Percentiles rank a stretch among this genome's conserved stretches.
These are phyloP conservation scores for Musa balbisiana DNA, from an alignment of 202 grass and related monocot species.

Conservation along the genomic window DNA sequence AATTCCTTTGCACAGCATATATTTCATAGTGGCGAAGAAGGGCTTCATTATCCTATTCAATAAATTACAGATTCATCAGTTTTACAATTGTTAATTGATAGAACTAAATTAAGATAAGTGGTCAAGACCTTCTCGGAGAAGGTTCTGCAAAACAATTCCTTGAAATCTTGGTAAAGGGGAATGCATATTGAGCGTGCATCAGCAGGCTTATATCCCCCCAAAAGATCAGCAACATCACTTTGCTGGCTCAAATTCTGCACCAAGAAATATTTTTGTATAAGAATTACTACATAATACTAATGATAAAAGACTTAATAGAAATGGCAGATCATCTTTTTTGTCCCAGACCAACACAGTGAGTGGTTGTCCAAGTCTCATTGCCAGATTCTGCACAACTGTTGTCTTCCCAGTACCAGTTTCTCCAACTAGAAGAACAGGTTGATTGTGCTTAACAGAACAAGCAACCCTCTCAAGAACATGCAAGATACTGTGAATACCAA, in stretches of 20 bases:
- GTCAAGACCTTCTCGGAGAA: slow-evolving; percentile 52
- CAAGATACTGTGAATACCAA: slow-evolving; percentile 55
- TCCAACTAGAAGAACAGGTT: slow-evolving; percentile 96
- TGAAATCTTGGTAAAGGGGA: slow-evolving; percentile 86
- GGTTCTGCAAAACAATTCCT: slow-evolving; percentile 52
- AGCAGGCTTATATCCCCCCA: slow-evolving; percentile 84
- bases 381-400: slow-evolving; percentile 80
- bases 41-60: slow-evolving; percentile 54
- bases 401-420: slow-evolving; percentile 99
- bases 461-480: slow-evolving; percentile 81
- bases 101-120: slow-evolving; percentile 13
- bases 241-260: slow-evolving; percentile 93
- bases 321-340: slow-evolving; percentile 8
- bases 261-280: slow-evolving; percentile 12
- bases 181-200: slow-evolving; percentile 75
- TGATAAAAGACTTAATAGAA: neutral
- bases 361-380: slow-evolving; percentile 60
- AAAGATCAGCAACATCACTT: slow-evolving; percentile 94
- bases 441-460: slow-evolving; percentile 77
- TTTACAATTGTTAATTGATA: slow-evolving; percentile 14
- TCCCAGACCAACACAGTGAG: slow-evolving; percentile 77
- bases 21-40: slow-evolving; percentile 33
- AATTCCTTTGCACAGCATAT: slow-evolving; percentile 52
- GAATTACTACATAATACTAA: neutral
- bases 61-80: slow-evolving; percentile 13